Conservation (phyloP, 2,329 filamentous ascomycete species). For the Xylaria sp. region DNA sequence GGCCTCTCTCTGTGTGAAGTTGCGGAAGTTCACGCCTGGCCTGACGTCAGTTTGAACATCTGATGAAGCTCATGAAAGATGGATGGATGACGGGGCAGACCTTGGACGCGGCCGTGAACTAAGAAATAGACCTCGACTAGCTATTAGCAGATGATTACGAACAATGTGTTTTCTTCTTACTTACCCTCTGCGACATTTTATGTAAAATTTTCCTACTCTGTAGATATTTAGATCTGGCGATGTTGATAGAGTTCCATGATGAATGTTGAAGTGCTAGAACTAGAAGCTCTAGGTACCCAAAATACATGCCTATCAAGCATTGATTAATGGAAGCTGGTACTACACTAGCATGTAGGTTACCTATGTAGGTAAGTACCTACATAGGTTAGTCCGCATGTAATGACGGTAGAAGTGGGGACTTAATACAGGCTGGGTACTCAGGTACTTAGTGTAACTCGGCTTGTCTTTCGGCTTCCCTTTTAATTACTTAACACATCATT, state of each 20-base stretch:
- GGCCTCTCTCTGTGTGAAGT: constrained; percentile 66
- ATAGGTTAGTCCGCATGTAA: neutral
- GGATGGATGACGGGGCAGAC: constrained; percentile 52
- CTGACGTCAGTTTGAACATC: constrained; percentile 36
- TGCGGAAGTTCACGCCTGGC: constrained; percentile 66
- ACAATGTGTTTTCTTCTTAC: neutral
- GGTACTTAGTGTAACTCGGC: too few species aligned
- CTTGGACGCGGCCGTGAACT: constrained; percentile 77
- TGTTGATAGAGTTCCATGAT: neutral
- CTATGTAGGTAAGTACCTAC: neutral
- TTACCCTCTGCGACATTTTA: constrained; percentile 40
- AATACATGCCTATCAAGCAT: neutral
- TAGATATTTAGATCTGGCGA: neutral
- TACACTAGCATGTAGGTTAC: too few species aligned
- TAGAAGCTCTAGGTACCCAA: neutral
- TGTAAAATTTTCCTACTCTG: neutral
- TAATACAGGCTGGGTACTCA: too few species aligned
- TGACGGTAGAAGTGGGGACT: constrained; percentile 2
- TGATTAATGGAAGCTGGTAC: neutral
- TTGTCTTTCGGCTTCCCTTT: neutral
- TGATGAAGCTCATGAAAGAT: neutral
- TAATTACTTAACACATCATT: neutral
- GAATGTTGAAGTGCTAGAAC: neutral
- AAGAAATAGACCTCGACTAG: constrained; percentile 66
- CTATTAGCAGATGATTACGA: neutral